Evolutionary conservation across 495 filamentous ascomycete genomes (phyloP).

Genomic region (Glonium stellatum): DNA sequence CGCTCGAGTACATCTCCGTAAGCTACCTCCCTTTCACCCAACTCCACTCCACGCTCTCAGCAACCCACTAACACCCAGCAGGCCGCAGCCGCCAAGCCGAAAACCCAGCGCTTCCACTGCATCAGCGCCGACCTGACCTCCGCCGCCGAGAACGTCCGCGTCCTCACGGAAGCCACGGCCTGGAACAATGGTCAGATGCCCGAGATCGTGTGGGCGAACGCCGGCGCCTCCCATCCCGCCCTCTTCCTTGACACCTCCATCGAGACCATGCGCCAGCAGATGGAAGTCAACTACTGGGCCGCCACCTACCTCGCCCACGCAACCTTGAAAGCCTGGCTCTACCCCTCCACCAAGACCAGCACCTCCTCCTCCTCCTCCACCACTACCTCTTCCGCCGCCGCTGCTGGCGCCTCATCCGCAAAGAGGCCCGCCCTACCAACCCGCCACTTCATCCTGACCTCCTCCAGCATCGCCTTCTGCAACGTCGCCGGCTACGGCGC

Average conservation of each 20-base stretch:
- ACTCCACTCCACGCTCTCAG: not conserved
- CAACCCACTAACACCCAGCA: constrained; percentile 24
- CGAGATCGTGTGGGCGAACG: constrained; percentile 89
- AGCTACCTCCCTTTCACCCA: constrained; percentile 1
- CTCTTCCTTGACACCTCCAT: constrained; percentile 70
- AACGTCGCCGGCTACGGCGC: constrained; percentile 76
- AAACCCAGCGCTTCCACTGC: constrained; percentile 69
- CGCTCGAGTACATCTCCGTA: constrained; percentile 52
- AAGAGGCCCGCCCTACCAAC: constrained; percentile 31
- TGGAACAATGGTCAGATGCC: constrained; percentile 74
- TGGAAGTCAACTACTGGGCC: constrained; percentile 89
- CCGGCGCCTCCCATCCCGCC: constrained; percentile 65
- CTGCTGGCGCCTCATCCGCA: constrained; percentile 31
- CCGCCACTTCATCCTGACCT: constrained; percentile 83
- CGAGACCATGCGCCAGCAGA: constrained; percentile 63
- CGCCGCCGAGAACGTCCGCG: constrained; percentile 54
- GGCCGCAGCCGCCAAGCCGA: constrained; percentile 52
- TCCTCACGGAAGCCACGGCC: constrained; percentile 65
- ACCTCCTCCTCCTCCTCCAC: constrained; percentile 16
- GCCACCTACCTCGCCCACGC: constrained; percentile 79
- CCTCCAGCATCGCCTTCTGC: constrained; percentile 66
- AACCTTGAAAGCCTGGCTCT: constrained; percentile 55
- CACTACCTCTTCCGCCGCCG: constrained; percentile 31
- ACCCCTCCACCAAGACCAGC: constrained; percentile 31
- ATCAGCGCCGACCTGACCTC: constrained; percentile 78